Conservation (phyloP, 2,329 filamentous ascomycete species). For the Fusarium sp. region DNA sequence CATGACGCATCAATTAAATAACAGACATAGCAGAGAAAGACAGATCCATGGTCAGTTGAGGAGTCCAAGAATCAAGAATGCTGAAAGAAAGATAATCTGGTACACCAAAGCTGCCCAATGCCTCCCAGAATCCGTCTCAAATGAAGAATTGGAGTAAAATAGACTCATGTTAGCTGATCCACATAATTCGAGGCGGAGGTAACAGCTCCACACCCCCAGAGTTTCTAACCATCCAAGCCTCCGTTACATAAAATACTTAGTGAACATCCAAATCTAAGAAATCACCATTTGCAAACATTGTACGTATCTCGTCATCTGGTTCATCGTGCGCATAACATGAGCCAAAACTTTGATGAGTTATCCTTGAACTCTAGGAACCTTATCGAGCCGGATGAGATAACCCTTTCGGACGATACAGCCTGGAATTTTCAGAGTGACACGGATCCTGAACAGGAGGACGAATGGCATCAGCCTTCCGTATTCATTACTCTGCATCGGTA, state of each 20-base stretch:
- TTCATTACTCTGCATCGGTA: conserved; percentile 20
- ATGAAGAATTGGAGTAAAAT: not conserved
- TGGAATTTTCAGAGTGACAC: conserved; percentile 1
- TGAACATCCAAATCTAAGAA: not conserved
- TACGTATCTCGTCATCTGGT: not conserved
- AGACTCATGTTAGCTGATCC: not conserved
- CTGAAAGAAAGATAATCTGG: not conserved
- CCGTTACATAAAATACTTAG: not conserved
- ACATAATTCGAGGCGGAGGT: not conserved
- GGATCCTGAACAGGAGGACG: conserved; percentile 6
- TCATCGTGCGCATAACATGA: not conserved
- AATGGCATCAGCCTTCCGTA: conserved; percentile 3
- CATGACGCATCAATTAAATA: not conserved
- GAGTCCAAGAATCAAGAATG: no score
- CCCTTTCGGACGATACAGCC: not conserved
- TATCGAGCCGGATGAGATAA: not conserved
- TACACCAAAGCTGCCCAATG: not conserved
- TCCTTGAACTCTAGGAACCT: not conserved
- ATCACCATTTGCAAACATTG: not conserved
- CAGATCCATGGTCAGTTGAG: no score
- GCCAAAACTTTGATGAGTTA: not conserved
- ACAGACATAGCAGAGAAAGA: no score
- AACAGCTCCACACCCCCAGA: not conserved
- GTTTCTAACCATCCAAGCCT: not conserved
- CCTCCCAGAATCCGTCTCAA: not conserved